Base-by-base conservation (phyloP, 1,284 basidiomycete species). In the Malassezia brasiliensis region DNA sequence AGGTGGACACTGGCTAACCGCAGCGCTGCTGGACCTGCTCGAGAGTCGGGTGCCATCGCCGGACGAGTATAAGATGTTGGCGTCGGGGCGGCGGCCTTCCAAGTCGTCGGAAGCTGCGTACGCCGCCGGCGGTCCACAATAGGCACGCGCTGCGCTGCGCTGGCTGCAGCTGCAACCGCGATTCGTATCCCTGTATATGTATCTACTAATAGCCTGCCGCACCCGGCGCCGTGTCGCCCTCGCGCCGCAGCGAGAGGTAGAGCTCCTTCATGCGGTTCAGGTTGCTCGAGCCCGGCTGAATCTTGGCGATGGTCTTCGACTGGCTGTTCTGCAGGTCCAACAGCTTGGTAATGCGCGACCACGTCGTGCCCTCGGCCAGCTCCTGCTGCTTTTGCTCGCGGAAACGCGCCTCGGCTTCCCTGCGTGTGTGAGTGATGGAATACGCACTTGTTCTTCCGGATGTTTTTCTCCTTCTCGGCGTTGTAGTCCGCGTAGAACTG, bases 401-500 rank as follows among this genome's bases (percentile, higher is more conserved):
- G 78, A 88, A 96, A 55, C 84, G 83, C 36, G 83, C 83, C 77
- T 98, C 94, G 64, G 84, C 80, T 75, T 96, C 87, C 79, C 40
- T 91, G 94, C 69, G 28, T 44, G n/a, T 11, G 15, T 31, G 19
- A 85, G 68, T 62, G 93, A 90, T 9, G 2, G 5, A 20, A 3
- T 9, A 42, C 40, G 20, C 15, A 42, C 40, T 98, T 98, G 82
- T 98, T 99, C 76, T 90, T 85, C 47, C 86, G 80, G 68, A 99
- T 96, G 69, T 84, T 87, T 74, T 83, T 83, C 78, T 93, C 89
- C 79, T 94, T 96, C 79, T 88, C 86, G 62, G 81, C 80, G 53
- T 90, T 83, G 76, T 98, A 96, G 53, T 88, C 84, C 72, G 90
- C 88, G 76, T 98, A 98, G 76, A 96, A 98, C 69, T 86, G 82